Conservation (phyloP, 2,329 filamentous ascomycete genomes). For the Calonectria hawksworthii region DNA sequence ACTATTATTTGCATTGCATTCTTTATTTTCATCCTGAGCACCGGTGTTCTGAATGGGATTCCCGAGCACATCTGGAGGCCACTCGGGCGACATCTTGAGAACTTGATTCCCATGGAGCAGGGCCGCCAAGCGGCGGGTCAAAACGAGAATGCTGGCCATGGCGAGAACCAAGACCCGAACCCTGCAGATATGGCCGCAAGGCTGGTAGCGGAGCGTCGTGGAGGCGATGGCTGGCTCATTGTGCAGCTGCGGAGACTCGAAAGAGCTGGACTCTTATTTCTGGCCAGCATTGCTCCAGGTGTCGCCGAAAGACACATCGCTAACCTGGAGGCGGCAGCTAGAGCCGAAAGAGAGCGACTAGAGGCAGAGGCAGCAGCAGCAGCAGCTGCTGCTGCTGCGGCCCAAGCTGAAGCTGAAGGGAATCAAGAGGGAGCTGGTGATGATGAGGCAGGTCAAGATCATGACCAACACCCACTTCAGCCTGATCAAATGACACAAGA, state of each 20-base stretch:
- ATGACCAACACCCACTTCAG: constrained; percentile 18
- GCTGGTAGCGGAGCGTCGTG: constrained; percentile 59
- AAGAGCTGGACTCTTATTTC: constrained; percentile 72
- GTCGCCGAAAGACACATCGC: constrained; percentile 76
- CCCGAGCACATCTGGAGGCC: constrained; percentile 70
- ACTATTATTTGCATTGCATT: constrained; percentile 68
- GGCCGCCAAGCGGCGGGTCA: constrained; percentile 42
- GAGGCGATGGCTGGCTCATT: constrained; percentile 50
- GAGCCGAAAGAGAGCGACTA: constrained; percentile 59
- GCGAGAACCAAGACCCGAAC: constrained; percentile 51
- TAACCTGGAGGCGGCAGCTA: constrained; percentile 66
- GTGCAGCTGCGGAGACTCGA: constrained; percentile 67
- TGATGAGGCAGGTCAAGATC: constrained; percentile 21
- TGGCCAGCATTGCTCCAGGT: constrained; percentile 76
- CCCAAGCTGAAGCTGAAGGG: constrained; percentile 40
- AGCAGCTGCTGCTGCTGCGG: constrained; percentile 44
- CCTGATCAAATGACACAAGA: constrained; percentile 36
- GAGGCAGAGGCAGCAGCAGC: constrained; percentile 57
- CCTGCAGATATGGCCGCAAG: constrained; percentile 68
- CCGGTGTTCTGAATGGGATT: constrained; percentile 69
- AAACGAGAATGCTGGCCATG: constrained; percentile 43
- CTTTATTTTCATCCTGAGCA: constrained; percentile 71
- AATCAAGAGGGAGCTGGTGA: constrained; percentile 29
- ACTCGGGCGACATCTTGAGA: constrained; percentile 70
- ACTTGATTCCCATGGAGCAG: constrained; percentile 67